Percentiles rank a stretch among this genome's conserved stretches.
These are phyloP conservation scores for Thermoascus crustaceus DNA, from an alignment of 2,329 filamentous ascomycete genomes.

Conservation along the genomic window DNA sequence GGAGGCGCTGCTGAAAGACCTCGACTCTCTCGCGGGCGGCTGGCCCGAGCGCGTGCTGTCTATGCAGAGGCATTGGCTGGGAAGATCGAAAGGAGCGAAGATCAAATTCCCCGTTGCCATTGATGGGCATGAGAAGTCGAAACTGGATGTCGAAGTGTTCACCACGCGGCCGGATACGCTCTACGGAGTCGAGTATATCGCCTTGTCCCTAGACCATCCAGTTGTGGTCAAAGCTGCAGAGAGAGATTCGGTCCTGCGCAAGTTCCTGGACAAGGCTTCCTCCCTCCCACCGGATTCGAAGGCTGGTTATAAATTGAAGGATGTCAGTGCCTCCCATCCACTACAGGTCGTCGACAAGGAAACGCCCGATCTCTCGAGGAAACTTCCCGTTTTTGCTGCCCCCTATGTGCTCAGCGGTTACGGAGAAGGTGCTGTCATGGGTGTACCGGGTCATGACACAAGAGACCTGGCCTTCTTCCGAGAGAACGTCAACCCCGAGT, in stretches of 20 bases:
- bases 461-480: constrained; percentile 76
- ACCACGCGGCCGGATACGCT: constrained; percentile 81
- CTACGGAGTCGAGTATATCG: constrained; percentile 79
- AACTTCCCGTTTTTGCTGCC: constrained; percentile 69
- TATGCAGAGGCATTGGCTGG: constrained; percentile 85
- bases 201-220: constrained; percentile 65
- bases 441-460: constrained; percentile 75
- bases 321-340: constrained; percentile 57
- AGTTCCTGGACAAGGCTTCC: constrained; percentile 54
- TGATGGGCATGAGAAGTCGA: constrained; percentile 17
- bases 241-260: constrained; percentile 52
- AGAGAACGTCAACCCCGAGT: constrained; percentile 53
- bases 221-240: constrained; percentile 56
- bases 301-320: constrained; percentile 58
- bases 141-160: constrained; percentile 59
- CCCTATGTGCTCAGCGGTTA: constrained; percentile 81
- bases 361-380: constrained; percentile 27
- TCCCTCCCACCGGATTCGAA: constrained; percentile 50
- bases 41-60: constrained; percentile 79
- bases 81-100: constrained; percentile 64
- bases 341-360: constrained; percentile 49
- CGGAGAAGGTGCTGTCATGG: constrained; percentile 84
- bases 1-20: constrained; percentile 61
- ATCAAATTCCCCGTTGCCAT: constrained; percentile 59
- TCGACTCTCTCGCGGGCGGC: constrained; percentile 56